phyloP scores from a whole-genome alignment of 116 monocot genomes.

The Posidonia oceanica region DNA sequence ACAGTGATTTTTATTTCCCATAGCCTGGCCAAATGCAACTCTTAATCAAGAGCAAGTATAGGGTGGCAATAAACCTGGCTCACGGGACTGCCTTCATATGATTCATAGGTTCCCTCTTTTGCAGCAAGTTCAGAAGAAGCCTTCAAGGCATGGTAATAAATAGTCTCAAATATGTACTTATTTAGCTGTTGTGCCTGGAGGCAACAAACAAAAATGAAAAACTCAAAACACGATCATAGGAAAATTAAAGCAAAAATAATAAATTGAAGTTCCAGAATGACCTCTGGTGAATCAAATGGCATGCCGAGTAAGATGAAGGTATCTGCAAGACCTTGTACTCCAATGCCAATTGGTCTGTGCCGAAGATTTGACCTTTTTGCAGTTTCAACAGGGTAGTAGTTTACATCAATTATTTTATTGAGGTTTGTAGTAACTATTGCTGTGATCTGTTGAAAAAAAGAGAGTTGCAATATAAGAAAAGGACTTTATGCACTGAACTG shows the following conservation, averaged over 20 bases:
- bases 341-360: slow-evolving; percentile 90
- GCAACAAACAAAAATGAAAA: background rate
- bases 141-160: slow-evolving; percentile 77
- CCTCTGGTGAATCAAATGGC: slow-evolving; percentile 92
- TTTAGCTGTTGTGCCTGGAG: slow-evolving; percentile 73
- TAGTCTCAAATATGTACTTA: slow-evolving; percentile 88
- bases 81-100: slow-evolving; percentile 72
- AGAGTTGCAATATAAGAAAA: no score
- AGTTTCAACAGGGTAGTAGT: slow-evolving; percentile 89
- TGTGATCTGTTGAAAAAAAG: slow-evolving; percentile 62
- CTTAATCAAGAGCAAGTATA: background rate
- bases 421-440: slow-evolving; percentile 65
- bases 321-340: slow-evolving; percentile 89
- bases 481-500: no score
- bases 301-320: slow-evolving; percentile 87
- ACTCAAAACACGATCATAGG: background rate
- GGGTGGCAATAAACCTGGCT: slow-evolving; percentile 44
- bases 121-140: slow-evolving; percentile 65
- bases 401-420: slow-evolving; percentile 94
- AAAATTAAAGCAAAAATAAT: background rate
- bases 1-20: no score
- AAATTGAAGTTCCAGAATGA: slow-evolving; percentile 1
- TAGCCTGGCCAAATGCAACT: no score
- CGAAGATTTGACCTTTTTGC: slow-evolving; percentile 74
- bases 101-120: slow-evolving; percentile 80